A percentile compares a stretch with the other conserved stretches of the same genome.
Evolutionary conservation across 352 stramenopile genomes (phyloP).

Genomic region (Phytophthora fragariaefolia): DNA sequence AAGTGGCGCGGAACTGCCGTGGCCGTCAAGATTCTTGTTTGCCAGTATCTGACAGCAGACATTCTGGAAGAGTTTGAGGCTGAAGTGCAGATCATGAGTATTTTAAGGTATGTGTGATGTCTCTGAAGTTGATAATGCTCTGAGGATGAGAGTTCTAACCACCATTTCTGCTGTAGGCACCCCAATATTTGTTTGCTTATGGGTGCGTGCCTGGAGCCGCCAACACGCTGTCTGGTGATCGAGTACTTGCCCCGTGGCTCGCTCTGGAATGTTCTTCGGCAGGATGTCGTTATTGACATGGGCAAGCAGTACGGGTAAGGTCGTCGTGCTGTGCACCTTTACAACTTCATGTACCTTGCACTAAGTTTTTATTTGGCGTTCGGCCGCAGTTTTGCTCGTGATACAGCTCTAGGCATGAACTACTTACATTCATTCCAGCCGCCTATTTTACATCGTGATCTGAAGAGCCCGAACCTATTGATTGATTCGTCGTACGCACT

Average conservation of each 20-base stretch:
- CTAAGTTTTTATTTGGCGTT: not conserved
- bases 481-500: constrained; percentile 80
- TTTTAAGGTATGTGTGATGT: constrained; percentile 60
- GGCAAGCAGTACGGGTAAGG: constrained; percentile 73
- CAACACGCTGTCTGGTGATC: constrained; percentile 85
- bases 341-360: not conserved
- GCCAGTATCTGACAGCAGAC: constrained; percentile 82
- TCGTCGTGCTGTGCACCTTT: not conserved
- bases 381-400: constrained; percentile 65
- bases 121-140: not conserved
- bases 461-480: constrained; percentile 89
- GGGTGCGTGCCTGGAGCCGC: constrained; percentile 81
- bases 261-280: constrained; percentile 87
- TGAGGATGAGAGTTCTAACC: not conserved
- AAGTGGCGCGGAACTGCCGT: constrained; percentile 79
- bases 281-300: constrained; percentile 76
- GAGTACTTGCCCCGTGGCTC: constrained; percentile 85
- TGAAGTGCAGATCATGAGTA: constrained; percentile 92
- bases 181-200: constrained; percentile 89
- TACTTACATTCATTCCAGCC: constrained; percentile 89
- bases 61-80: constrained; percentile 90
- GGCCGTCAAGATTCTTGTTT: constrained; percentile 88
- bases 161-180: constrained; percentile 51
- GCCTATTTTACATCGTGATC: constrained; percentile 86
- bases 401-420: constrained; percentile 88